Conservation (phyloP, 2,329 filamentous ascomycete genomes). For the Arthrobotrys sinensis region DNA sequence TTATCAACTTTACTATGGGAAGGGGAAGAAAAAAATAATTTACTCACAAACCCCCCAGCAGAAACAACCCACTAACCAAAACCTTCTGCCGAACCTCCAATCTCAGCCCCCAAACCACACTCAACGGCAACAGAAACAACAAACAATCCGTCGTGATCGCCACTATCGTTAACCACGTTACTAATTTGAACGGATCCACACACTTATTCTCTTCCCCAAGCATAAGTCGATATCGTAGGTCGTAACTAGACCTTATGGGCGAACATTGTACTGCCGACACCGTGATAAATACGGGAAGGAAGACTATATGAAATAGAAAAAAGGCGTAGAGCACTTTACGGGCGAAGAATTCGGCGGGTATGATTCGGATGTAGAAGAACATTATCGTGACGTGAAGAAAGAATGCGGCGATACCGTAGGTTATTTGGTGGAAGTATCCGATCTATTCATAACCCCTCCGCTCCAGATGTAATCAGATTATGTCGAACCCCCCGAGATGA, state of each 20-base stretch:
- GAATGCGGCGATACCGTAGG: constrained; percentile 48
- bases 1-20: too few relatives aligned
- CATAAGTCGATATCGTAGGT: constrained; percentile 32
- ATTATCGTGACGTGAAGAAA: constrained; percentile 52
- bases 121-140: constrained; percentile 49
- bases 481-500: neutral
- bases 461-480: neutral
- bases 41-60: constrained; percentile 48
- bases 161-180: constrained; percentile 27
- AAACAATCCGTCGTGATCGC: constrained; percentile 41
- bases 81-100: constrained; percentile 43
- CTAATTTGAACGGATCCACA: constrained; percentile 33
- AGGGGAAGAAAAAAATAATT: neutral
- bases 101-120: constrained; percentile 43
- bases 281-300: constrained; percentile 23
- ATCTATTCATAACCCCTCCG: constrained; percentile 21
- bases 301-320: constrained; percentile 44
- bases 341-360: constrained; percentile 34
- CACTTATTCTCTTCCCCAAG: constrained; percentile 29
- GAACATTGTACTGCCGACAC: constrained; percentile 45
- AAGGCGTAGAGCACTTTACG: constrained; percentile 47
- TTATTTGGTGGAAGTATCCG: constrained; percentile 53
- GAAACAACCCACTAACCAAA: constrained; percentile 49
- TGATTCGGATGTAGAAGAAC: constrained; percentile 51
- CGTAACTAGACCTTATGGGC: constrained; percentile 32